Percentiles rank a stretch among this genome's conserved stretches.
phyloP scores from a whole-genome alignment of 2,329 filamentous ascomycete species.

The Rutstroemia sp. region DNA sequence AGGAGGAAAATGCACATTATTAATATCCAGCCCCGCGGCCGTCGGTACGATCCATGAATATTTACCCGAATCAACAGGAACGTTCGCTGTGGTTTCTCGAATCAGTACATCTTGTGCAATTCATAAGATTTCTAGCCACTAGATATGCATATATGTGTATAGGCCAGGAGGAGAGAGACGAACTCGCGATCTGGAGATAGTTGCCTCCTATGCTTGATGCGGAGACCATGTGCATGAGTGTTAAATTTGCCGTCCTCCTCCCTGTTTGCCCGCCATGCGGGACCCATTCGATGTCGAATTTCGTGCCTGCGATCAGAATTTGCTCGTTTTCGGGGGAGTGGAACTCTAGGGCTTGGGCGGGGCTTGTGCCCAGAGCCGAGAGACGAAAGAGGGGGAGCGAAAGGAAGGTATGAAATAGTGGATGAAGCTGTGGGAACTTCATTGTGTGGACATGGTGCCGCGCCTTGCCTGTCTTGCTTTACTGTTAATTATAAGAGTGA shows the following conservation, averaged over 20 bases:
- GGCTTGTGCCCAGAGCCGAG: neutral
- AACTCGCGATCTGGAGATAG: neutral
- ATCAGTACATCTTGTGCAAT: neutral
- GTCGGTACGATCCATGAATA: neutral
- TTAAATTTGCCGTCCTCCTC: neutral
- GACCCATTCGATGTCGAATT: neutral
- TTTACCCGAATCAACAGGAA: neutral
- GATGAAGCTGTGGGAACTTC: neutral
- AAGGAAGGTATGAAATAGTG: neutral
- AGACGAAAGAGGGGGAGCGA: neutral
- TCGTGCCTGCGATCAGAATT: neutral
- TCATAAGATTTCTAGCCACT: neutral
- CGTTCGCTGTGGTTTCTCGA: neutral
- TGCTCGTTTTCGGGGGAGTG: neutral
- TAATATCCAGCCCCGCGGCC: neutral
- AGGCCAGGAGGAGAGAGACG: neutral
- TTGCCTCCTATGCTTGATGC: neutral
- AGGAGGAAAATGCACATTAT: conserved; percentile 4
- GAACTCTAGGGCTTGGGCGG: neutral
- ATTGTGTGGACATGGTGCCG: neutral
- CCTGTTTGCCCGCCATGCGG: neutral
- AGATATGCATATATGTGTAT: neutral
- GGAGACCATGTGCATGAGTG: neutral
- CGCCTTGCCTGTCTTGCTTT: too few species aligned
- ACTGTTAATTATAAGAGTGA: too few species aligned